Percentiles rank a stretch among this genome's conserved stretches.
Conservation (phyloP, 768 basidiomycete genomes). For the Hirschioporus abietinus region DNA sequence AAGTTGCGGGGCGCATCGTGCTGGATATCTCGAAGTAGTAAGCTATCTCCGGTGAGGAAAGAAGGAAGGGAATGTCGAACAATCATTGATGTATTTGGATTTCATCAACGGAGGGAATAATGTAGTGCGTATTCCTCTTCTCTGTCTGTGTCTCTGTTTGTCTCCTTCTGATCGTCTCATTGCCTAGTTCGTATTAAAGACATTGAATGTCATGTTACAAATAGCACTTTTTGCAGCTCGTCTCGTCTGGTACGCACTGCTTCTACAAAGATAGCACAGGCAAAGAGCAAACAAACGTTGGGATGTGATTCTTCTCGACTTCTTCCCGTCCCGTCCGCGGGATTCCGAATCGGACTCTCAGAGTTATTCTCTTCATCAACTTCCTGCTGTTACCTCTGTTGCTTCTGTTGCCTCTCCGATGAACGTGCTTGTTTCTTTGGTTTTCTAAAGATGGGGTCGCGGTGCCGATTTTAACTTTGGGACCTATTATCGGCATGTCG, state of each 20-base stretch:
- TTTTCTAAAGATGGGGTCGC: background rate
- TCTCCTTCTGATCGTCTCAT: background rate
- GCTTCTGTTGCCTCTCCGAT: background rate
- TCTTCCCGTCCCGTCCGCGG: background rate
- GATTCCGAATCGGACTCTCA: background rate
- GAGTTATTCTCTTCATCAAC: background rate
- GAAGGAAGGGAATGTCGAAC: background rate
- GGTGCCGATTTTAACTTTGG: background rate
- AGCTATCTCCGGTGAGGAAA: background rate
- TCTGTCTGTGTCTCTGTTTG: background rate
- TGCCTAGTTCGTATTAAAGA: background rate
- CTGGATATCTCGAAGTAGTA: background rate
- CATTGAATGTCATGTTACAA: background rate
- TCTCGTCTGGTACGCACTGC: background rate
- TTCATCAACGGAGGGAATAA: background rate
- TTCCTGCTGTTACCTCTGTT: background rate
- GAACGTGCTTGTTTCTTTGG: background rate
- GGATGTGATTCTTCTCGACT: background rate
- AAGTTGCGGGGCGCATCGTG: background rate
- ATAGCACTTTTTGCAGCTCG: background rate
- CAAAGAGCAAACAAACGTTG: background rate
- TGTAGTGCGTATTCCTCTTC: background rate
- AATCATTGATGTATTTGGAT: background rate
- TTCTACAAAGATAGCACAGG: background rate
- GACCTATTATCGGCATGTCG: background rate